Base-by-base conservation (phyloP, 768 basidiomycete species). In the Lentinula edodes region DNA sequence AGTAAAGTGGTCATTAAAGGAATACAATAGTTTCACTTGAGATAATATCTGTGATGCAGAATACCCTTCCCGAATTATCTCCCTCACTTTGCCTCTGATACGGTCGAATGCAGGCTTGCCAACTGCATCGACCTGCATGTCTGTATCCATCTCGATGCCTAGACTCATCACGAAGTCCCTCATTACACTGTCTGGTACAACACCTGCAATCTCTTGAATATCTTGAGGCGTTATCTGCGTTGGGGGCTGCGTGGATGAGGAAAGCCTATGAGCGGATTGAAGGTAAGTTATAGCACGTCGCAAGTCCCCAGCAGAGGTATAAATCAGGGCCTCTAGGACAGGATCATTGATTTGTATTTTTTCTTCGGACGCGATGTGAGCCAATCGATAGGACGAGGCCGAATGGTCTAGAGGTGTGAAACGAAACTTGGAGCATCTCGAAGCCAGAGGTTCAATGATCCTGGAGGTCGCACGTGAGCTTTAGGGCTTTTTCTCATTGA, bases 361-460 rank as follows among this genome's bases (percentile, higher is more conserved):
- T 74, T 99, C 97, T 35, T 83, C 78, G 36, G 80, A 69, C 0
- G 95, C 93, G 58, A 99, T 96, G 68, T 92, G 81, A 48, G 83
- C 76, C 7, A 99, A 81, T 55, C 97, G 85, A 13, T 81, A 72
- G 43, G 85, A 81, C 5, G 94, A 88, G 7, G 94, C 94, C 13
- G 78, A 72, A 15, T 86, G 75, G 70, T 95, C 95, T 28, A 99
- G 82, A 2, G 97, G 93, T 10, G 91, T 93, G 76, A 99, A 99
- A 43, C 97, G 89, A 75, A 99, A 99, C 76, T 99, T 99, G 52
- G 94, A 96, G 75, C 97, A 99, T 58, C 97, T 89, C n/a, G 95
- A 98, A 20, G 97, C 93, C 28, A 99, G 83, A 0, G 97, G 97
- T 71, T 99, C 97, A 60, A 99, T 99, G 63, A 99, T 99, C 66